phyloP scores from a whole-genome alignment of 73 alveolate genomes.

The Tetrahymena thermophila region DNA sequence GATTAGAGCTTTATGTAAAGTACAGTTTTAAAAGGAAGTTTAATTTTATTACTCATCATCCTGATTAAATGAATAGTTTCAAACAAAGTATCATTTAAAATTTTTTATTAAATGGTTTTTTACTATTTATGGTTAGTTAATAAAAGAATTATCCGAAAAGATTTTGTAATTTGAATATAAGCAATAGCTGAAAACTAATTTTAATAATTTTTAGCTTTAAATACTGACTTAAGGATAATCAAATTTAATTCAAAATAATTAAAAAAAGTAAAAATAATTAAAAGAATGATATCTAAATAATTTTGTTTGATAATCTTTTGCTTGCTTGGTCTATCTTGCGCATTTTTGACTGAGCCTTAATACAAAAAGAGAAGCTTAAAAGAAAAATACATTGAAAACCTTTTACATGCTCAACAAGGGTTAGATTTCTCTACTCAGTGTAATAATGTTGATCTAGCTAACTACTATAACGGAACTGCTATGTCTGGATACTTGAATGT shows the following conservation, averaged over 20 bases:
- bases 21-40: no score
- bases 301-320: neutral
- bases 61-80: no score
- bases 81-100: no score
- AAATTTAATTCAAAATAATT: neutral
- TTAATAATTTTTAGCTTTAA: no score
- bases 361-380: neutral
- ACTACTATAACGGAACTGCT: neutral
- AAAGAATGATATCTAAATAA: neutral
- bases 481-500: constrained; percentile 29
- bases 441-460: neutral
- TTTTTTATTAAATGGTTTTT: no score
- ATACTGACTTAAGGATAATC: neutral
- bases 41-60: no score
- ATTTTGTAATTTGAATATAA: neutral
- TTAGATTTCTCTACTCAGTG: neutral
- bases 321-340: neutral
- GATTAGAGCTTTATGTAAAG: no score
- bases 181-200: neutral
- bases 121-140: no score
- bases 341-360: neutral
- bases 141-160: neutral
- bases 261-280: no score
- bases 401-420: neutral
- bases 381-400: neutral